phyloP scores from a whole-genome alignment of 2,329 filamentous ascomycete genomes.

The Pseudocercospora ulei region DNA sequence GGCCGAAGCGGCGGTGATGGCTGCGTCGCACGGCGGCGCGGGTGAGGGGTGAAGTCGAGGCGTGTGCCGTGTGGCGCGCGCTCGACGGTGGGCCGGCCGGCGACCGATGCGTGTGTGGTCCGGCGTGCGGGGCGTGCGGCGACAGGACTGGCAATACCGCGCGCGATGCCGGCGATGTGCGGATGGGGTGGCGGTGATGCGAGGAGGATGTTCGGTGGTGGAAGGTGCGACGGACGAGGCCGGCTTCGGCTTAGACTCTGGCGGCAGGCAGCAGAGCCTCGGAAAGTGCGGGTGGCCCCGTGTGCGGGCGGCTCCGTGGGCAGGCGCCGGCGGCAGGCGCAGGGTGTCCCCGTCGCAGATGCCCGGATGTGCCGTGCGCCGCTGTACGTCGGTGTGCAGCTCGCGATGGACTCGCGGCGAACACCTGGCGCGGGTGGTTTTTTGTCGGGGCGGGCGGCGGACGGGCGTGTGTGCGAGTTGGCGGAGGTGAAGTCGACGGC shows the following conservation, averaged over 20 bases:
- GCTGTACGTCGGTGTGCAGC: too few relatives aligned
- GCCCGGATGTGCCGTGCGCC: slow-evolving; percentile 3
- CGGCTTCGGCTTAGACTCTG: slow-evolving; percentile 4
- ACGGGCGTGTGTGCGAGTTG: neutral
- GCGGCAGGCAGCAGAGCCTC: neutral
- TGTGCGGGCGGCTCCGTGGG: neutral
- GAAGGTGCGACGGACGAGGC: slow-evolving; percentile 2
- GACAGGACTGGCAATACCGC: slow-evolving; percentile 26
- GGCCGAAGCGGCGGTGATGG: slow-evolving; percentile 24
- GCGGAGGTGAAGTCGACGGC: too few relatives aligned
- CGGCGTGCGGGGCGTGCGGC: slow-evolving; percentile 15
- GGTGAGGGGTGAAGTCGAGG: slow-evolving; percentile 14
- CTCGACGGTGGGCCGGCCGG: slow-evolving; percentile 28
- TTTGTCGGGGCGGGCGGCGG: neutral
- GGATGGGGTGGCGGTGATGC: slow-evolving; percentile 23
- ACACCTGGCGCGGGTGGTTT: neutral
- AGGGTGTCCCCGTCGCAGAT: too few relatives aligned
- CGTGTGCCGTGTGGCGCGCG: slow-evolving; percentile 17
- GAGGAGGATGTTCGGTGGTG: slow-evolving; percentile 16
- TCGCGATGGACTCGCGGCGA: slow-evolving; percentile 3
- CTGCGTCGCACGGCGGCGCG: slow-evolving; percentile 14
- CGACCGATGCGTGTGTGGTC: slow-evolving; percentile 22
- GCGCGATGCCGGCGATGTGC: slow-evolving; percentile 29
- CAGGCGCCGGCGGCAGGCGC: too few relatives aligned
- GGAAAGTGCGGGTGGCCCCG: neutral